Percentiles rank a stretch among this genome's conserved stretches.
These are phyloP conservation scores for Penicillium sp. DNA, from an alignment of 2,329 filamentous ascomycete species.

Conservation along the genomic window DNA sequence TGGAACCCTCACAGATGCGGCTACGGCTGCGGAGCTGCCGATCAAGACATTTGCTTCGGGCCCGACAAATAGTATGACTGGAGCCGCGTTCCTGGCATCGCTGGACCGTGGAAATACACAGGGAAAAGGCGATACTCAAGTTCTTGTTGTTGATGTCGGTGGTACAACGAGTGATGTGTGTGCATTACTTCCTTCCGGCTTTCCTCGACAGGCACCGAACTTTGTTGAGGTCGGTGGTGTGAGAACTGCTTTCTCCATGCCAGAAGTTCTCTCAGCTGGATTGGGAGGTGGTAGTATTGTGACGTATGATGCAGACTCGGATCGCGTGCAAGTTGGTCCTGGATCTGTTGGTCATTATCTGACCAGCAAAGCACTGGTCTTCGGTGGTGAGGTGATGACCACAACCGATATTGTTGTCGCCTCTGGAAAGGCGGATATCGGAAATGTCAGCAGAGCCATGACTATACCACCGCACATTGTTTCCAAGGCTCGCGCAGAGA, in stretches of 20 bases:
- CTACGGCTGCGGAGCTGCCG: conserved; percentile 52
- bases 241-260: conserved; percentile 63
- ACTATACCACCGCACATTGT: conserved; percentile 25
- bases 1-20: conserved; percentile 54
- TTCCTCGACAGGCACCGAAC: conserved; percentile 63
- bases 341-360: conserved; percentile 61
- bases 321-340: conserved; percentile 56
- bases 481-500: conserved; percentile 34
- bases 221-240: conserved; percentile 64
- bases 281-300: conserved; percentile 60
- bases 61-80: conserved; percentile 59
- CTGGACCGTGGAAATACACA: conserved; percentile 8
- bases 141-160: conserved; percentile 62
- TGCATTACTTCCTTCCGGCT: conserved; percentile 61
- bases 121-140: conserved; percentile 7
- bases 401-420: conserved; percentile 55
- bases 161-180: conserved; percentile 67
- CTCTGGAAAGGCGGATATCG: conserved; percentile 25
- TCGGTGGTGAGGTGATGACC: conserved; percentile 59
- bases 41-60: conserved; percentile 59
- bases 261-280: conserved; percentile 61
- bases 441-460: conserved; percentile 26
- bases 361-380: conserved; percentile 53
- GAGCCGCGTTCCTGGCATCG: conserved; percentile 46
- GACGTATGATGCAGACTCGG: conserved; percentile 24